A percentile compares a stretch with the other conserved stretches of the same genome.
phyloP scores from a whole-genome alignment of 805 yeast genomes.

The Sungouiella thailandica region DNA sequence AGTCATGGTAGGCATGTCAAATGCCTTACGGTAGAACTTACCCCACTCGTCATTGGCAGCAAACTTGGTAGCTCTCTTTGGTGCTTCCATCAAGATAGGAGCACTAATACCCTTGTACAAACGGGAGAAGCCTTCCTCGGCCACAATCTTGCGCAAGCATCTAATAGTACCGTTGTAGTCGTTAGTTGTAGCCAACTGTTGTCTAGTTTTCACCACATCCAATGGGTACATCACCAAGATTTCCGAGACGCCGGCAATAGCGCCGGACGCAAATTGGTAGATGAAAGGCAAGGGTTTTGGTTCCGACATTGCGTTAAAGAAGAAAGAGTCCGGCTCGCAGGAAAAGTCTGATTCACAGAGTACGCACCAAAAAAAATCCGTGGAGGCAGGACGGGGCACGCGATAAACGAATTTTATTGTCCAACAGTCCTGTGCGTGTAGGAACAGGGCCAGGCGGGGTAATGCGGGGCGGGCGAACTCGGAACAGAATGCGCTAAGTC shows the following conservation, averaged over 20 bases:
- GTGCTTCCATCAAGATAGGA: slow-evolving; percentile 98
- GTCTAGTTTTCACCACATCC: slow-evolving; percentile 95
- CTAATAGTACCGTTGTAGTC: slow-evolving; percentile 82
- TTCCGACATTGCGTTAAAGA: slow-evolving; percentile 16
- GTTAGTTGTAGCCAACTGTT: slow-evolving; percentile 64
- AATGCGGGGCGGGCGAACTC: too few species aligned
- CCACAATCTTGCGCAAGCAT: slow-evolving; percentile 77
- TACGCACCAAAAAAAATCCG: too few species aligned
- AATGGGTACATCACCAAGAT: slow-evolving; percentile 92
- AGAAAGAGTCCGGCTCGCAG: too few species aligned
- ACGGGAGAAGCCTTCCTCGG: slow-evolving; percentile 77
- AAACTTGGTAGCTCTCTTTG: slow-evolving; percentile 97
- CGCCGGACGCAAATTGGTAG: slow-evolving; percentile 90
- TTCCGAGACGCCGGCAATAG: slow-evolving; percentile 94
- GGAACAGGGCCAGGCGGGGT: too few species aligned
- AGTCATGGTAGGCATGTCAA: slow-evolving; percentile 65
- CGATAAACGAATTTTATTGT: too few species aligned
- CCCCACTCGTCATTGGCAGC: slow-evolving; percentile 99
- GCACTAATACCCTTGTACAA: slow-evolving; percentile 93
- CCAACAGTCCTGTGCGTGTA: too few species aligned
- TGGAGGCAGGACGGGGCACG: too few species aligned
- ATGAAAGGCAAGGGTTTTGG: slow-evolving; percentile 63
- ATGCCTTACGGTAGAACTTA: slow-evolving; percentile 64
- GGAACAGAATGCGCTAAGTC: too few species aligned
- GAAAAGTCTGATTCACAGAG: too few species aligned